These are phyloP conservation scores for Torulaspora delbrueckii DNA, from an alignment of 805 yeast genomes.

Conservation along the genomic window DNA sequence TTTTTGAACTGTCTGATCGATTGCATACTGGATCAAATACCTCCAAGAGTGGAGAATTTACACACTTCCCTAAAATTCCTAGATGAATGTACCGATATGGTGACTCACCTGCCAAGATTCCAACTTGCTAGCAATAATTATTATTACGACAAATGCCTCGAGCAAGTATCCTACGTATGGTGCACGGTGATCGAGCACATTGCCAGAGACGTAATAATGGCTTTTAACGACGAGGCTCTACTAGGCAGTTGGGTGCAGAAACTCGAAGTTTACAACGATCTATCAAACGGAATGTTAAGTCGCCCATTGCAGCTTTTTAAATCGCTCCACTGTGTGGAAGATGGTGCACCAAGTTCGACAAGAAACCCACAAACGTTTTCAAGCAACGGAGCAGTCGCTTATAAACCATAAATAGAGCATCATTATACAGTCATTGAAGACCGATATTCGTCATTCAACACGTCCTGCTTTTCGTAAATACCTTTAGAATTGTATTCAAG, in stretches of 20 bases:
- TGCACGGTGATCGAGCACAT: conserved; percentile 29
- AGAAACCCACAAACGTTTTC: conserved; percentile 2
- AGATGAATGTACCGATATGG: conserved; percentile 29
- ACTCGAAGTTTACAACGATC: conserved; percentile 24
- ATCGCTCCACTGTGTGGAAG: conserved; percentile 16
- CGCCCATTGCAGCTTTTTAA: conserved; percentile 28
- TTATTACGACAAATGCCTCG: conserved; percentile 35
- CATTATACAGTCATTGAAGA: not conserved
- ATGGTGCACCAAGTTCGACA: not conserved
- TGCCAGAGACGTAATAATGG: conserved; percentile 21
- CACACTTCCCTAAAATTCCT: conserved; percentile 29
- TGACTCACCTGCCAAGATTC: conserved; percentile 32
- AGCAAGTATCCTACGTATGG: conserved; percentile 34
- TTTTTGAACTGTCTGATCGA: conserved; percentile 35
- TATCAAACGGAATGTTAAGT: conserved; percentile 22
- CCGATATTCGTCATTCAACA: conserved; percentile 3
- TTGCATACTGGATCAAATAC: conserved; percentile 31
- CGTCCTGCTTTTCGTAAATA: not conserved
- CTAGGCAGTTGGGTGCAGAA: conserved; percentile 21
- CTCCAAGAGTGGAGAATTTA: conserved; percentile 29
- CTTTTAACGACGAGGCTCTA: conserved; percentile 18
- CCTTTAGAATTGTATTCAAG: not conserved
- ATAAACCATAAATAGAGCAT: conserved; percentile 8
- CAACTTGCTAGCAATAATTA: conserved; percentile 34
- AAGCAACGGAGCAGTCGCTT: conserved; percentile 7